Conservation (phyloP, 2,329 filamentous ascomycete genomes). For the Diaporthe amygdali region DNA sequence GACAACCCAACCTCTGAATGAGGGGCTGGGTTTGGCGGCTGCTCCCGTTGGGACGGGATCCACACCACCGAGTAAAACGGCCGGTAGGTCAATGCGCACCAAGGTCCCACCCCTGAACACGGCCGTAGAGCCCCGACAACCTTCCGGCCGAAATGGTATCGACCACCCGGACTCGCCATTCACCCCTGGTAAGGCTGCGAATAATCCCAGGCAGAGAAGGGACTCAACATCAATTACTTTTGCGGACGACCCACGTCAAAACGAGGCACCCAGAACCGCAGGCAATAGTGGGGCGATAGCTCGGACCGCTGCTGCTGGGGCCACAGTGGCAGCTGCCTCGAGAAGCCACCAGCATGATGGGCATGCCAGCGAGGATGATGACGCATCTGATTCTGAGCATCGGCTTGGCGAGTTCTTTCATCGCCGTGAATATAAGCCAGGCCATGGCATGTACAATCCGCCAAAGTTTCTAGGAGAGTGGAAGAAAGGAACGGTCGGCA, state of each 20-base stretch:
- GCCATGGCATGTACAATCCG: constrained; percentile 62
- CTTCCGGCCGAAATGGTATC: constrained; percentile 15
- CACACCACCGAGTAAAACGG: constrained; percentile 16
- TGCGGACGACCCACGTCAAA: constrained; percentile 16
- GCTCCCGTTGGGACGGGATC: constrained; percentile 16
- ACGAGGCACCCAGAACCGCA: constrained; percentile 7
- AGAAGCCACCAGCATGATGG: constrained; percentile 30
- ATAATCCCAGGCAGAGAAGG: constrained; percentile 28
- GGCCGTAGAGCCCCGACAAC: constrained; percentile 13
- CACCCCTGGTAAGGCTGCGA: constrained; percentile 29
- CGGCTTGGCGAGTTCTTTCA: constrained; percentile 47
- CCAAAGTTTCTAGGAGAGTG: constrained; percentile 73
- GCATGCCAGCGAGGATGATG: constrained; percentile 38
- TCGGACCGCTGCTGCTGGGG: constrained; percentile 22
- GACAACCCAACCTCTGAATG: background rate
- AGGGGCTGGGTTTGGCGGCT: constrained; percentile 17
- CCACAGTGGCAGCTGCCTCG: constrained; percentile 7
- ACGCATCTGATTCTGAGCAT: constrained; percentile 28
- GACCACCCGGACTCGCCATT: constrained; percentile 27
- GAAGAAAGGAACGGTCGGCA: constrained; percentile 70
- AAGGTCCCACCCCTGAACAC: constrained; percentile 20
- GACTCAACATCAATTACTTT: constrained; percentile 12
- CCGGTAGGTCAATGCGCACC: constrained; percentile 24
- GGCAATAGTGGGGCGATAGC: background rate
- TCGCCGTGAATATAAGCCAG: constrained; percentile 50